Percentiles rank a stretch among this genome's conserved stretches.
phyloP scores from a whole-genome alignment of 306 rosid species.

The Citrullus mucosospermus region DNA sequence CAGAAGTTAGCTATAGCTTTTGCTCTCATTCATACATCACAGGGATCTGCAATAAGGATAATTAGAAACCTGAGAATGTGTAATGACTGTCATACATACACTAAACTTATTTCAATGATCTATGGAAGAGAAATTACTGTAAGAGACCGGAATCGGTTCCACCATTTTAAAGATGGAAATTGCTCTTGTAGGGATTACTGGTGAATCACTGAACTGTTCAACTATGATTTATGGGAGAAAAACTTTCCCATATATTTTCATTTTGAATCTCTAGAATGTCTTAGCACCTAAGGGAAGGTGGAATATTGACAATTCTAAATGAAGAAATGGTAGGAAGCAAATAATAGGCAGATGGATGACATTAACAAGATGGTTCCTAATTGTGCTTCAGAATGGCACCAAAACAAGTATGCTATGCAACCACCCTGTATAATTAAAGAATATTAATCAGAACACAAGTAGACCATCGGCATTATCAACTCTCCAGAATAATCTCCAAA shows the following conservation, averaged over 20 bases:
- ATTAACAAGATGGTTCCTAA: neutral
- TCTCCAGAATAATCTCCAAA: neutral
- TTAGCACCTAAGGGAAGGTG: neutral
- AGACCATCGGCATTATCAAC: neutral
- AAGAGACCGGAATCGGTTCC: constrained; percentile 60
- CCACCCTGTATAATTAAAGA: neutral
- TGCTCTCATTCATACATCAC: constrained; percentile 53
- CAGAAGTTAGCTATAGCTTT: constrained; percentile 83
- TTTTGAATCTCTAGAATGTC: neutral
- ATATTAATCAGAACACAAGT: neutral
- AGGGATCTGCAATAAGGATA: constrained; percentile 52
- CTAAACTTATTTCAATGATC: constrained; percentile 52
- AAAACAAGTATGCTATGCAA: neutral
- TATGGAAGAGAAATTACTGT: constrained; percentile 52
- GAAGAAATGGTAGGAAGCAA: constrained; percentile 1
- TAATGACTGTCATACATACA: constrained; percentile 66
- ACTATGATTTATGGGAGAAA: neutral
- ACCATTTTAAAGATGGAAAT: constrained; percentile 74
- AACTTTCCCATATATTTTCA: neutral
- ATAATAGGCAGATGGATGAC: neutral
- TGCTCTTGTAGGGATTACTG: constrained; percentile 78
- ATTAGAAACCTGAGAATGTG: constrained; percentile 78
- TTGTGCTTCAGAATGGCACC: neutral
- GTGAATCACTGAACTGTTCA: constrained; percentile 23
- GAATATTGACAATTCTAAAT: neutral